Base-by-base conservation (phyloP, 129 eudicot genomes). In the Flaveria linearis region DNA sequence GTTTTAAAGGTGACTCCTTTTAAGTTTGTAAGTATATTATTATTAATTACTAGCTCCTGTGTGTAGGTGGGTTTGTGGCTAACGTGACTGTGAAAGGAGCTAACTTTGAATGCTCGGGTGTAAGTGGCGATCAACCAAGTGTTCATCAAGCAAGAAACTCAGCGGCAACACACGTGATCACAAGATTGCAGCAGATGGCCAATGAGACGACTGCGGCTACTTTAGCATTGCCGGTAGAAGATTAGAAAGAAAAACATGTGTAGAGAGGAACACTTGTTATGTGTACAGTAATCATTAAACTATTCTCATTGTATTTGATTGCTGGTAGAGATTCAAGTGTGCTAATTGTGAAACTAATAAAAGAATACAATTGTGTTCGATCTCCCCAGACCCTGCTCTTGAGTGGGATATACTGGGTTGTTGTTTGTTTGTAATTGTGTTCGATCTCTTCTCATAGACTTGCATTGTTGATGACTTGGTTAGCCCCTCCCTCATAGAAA, bases 21-120 rank as follows among this genome's bases (percentile, higher is more conserved):
- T 36, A 36, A 36, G 41, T 36, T 36, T 36, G 41, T 36, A 61
- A 13, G 26, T 52, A 1, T 43, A 0, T 2, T 30, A 5, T 15
- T 36, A 15, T 41, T 39, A 28, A 26, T 49, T 58, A 69, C 5
- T 14, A 9, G 5, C 8, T 46, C 5, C 11, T 75, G 49, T 13
- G 25, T 71, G 57, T 66, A 88, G 92, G 84, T 36, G 87, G 87
- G n/a, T 85, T 53, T 69, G 77, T 70, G 57, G 89, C 87, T 2
- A 71, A 69, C 8, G 84, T 83, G n/a, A 85, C 65, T 14, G 71
- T 88, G 23, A 85, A 88, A 73, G 92, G 84, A 67, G 16, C 55
- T n/a, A 86, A 85, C 49, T 88, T 83, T 2, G 86, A 83, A 82
- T 78, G 86, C 39, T 85, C 86, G 47, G 70, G 85, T 50, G 78